A percentile compares a stretch with the other conserved stretches of the same genome.
Conservation (phyloP, 208 protist species). For the Trypanosomatidae sp. region DNA sequence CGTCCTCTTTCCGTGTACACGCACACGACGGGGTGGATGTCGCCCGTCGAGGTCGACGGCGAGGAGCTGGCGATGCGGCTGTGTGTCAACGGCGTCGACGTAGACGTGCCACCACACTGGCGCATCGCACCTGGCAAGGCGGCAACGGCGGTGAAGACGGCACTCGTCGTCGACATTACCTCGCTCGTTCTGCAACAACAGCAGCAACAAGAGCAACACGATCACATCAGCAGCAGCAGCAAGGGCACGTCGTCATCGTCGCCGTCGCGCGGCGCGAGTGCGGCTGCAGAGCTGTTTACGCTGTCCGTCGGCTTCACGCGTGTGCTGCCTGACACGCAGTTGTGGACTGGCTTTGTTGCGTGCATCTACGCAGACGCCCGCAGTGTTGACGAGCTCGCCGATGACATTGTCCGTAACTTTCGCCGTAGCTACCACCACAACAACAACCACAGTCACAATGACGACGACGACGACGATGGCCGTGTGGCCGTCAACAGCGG, state of each 20-base stretch:
- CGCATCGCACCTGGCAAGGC: slow-evolving; percentile 45
- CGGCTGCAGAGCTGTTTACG: slow-evolving; percentile 23
- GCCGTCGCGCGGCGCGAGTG: background rate
- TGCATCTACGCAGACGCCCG: slow-evolving; percentile 49
- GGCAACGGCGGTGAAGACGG: slow-evolving; percentile 34
- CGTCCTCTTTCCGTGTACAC: too few relatives aligned
- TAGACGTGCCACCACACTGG: slow-evolving; percentile 36
- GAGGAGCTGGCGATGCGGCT: slow-evolving; percentile 34
- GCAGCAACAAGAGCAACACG: background rate
- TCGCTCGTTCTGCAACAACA: slow-evolving; percentile 9
- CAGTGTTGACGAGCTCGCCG: slow-evolving; percentile 11
- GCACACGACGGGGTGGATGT: slow-evolving; percentile 61
- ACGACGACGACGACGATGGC: too few relatives aligned
- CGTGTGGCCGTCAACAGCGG: background rate
- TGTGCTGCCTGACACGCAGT: slow-evolving; percentile 19
- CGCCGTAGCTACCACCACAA: background rate
- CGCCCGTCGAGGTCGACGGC: slow-evolving; percentile 37
- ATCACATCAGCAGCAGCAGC: background rate
- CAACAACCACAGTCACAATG: too few relatives aligned
- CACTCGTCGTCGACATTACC: slow-evolving; percentile 47
- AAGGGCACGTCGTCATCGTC: background rate
- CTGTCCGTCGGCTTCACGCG: slow-evolving; percentile 38
- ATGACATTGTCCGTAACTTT: slow-evolving; percentile 31
- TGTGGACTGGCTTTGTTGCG: slow-evolving; percentile 63
- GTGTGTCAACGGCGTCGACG: slow-evolving; percentile 28